Conservation (phyloP, 1,284 basidiomycete genomes). For the Moniliophthora roreri region DNA sequence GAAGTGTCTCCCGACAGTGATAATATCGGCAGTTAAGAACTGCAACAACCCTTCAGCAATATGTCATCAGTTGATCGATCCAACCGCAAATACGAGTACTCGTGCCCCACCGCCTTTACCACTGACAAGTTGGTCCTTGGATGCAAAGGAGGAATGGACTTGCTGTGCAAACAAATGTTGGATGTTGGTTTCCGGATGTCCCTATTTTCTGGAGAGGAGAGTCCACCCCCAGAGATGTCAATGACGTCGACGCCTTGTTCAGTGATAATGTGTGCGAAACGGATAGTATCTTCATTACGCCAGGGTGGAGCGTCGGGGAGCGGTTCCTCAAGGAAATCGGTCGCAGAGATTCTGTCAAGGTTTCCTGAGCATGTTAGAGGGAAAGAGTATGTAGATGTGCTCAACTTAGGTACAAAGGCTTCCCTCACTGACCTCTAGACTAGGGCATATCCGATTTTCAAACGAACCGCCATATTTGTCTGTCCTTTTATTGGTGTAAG, state of each 20-base stretch:
- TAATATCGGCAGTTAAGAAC: constrained; percentile 51
- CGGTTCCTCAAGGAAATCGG: constrained; percentile 59
- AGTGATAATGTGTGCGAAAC: constrained; percentile 48
- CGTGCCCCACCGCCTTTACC: constrained; percentile 4
- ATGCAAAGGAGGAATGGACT: constrained; percentile 56
- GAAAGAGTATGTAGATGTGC: constrained; percentile 10
- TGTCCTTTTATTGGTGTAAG: constrained; percentile 65
- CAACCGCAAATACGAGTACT: constrained; percentile 58
- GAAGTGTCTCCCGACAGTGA: constrained; percentile 56
- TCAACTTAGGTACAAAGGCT: constrained; percentile 70
- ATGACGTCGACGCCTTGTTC: constrained; percentile 69
- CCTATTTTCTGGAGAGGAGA: constrained; percentile 46
- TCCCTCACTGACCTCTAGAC: constrained; percentile 58
- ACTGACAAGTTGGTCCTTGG: constrained; percentile 28
- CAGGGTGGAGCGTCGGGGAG: constrained; percentile 51
- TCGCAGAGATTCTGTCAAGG: constrained; percentile 54
- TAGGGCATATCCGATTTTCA: constrained; percentile 65
- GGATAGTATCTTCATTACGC: constrained; percentile 60
- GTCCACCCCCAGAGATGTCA: constrained; percentile 61
- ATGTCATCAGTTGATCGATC: constrained; percentile 54
- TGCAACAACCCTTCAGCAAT: constrained; percentile 67
- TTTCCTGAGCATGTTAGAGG: not conserved
- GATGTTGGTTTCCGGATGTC: constrained; percentile 45
- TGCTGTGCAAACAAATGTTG: constrained; percentile 53
- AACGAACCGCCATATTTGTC: constrained; percentile 77